Conservation (phyloP, 345 rosid genomes). For the Brassica nigra region DNA sequence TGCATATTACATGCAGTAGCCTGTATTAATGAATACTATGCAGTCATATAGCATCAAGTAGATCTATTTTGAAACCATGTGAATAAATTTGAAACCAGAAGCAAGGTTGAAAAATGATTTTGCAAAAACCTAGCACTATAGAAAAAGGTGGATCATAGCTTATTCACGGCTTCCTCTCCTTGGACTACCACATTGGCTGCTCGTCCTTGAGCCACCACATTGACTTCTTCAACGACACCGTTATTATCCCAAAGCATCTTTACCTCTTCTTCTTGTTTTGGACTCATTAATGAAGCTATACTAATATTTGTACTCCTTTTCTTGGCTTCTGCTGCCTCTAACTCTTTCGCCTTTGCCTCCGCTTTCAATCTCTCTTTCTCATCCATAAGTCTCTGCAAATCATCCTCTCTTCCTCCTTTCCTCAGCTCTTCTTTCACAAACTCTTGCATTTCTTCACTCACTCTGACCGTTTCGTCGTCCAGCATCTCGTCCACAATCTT, state of each 20-base stretch:
- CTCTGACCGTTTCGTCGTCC: slow-evolving; percentile 64
- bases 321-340: slow-evolving; percentile 71
- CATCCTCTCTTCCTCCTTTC: slow-evolving; percentile 78
- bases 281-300: slow-evolving; percentile 53
- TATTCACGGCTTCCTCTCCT: slow-evolving; percentile 32
- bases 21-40: background rate
- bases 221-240: slow-evolving; percentile 37
- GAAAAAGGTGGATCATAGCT: slow-evolving; percentile 21
- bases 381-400: slow-evolving; percentile 72
- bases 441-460: slow-evolving; percentile 73
- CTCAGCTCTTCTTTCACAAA: slow-evolving; percentile 65
- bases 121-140: slow-evolving; percentile 5
- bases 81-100: background rate
- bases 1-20: background rate
- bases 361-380: slow-evolving; percentile 83
- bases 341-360: slow-evolving; percentile 84
- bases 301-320: slow-evolving; percentile 63
- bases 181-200: slow-evolving; percentile 11
- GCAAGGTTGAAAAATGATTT: slow-evolving; percentile 10
- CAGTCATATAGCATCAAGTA: background rate
- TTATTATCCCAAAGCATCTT: slow-evolving; percentile 47
- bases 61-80: background rate
- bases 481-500: slow-evolving; percentile 70
- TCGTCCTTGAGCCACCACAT: slow-evolving; percentile 22
- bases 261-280: slow-evolving; percentile 40